Conservation (phyloP, 345 rosid genomes). For the Corymbia maculata region DNA sequence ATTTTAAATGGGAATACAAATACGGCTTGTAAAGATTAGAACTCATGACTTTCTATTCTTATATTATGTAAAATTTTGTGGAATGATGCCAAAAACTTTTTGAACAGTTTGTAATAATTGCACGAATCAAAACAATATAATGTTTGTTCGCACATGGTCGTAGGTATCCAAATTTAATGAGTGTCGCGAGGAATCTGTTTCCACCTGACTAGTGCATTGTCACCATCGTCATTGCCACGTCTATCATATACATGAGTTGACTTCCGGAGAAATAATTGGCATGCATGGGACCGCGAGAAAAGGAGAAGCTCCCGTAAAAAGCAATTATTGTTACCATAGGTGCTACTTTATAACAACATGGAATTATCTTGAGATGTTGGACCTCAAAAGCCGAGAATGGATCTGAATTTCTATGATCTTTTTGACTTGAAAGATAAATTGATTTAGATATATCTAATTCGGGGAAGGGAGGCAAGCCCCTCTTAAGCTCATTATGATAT, state of each 20-base stretch:
- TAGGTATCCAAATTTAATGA: background rate
- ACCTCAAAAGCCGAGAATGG: background rate
- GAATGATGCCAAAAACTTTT: fast-evolving
- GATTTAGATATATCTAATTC: background rate
- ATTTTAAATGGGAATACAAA: no score
- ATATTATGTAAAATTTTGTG: no score
- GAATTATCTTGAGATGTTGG: background rate
- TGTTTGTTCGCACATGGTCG: background rate
- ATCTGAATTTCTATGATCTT: background rate
- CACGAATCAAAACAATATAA: no score
- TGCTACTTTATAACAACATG: background rate
- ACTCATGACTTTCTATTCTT: no score
- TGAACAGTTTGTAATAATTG: no score
- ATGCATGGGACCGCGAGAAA: background rate
- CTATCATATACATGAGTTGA: background rate
- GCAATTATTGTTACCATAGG: background rate
- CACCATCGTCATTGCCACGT: background rate
- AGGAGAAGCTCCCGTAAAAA: background rate
- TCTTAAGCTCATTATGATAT: background rate
- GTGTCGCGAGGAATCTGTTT: background rate
- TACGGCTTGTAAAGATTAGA: no score
- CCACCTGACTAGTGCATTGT: background rate
- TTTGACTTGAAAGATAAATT: background rate
- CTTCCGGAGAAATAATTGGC: background rate
- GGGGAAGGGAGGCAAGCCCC: background rate